These are phyloP conservation scores for Lithocarpus polystachyus DNA, from an alignment of 306 rosid genomes.

Conservation along the genomic window DNA sequence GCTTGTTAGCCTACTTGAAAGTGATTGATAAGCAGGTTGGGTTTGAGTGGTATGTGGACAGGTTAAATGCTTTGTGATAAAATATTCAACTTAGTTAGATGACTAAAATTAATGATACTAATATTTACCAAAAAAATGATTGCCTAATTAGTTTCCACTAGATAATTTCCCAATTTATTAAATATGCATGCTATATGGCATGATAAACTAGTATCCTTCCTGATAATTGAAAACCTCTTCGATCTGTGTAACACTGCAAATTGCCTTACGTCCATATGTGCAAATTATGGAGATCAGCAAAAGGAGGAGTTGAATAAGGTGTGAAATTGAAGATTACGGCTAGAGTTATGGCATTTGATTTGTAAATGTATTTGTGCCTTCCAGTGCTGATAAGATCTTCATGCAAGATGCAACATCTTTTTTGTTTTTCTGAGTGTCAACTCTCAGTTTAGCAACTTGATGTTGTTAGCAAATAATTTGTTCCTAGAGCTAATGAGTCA, in stretches of 20 bases:
- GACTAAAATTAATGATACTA: too few relatives aligned
- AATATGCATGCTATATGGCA: background rate
- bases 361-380: too few relatives aligned
- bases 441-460: too few relatives aligned
- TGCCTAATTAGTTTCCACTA: background rate
- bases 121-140: background rate
- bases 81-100: background rate
- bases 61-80: background rate
- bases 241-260: background rate
- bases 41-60: background rate
- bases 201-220: background rate
- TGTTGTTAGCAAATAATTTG: too few relatives aligned
- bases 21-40: background rate
- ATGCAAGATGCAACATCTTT: too few relatives aligned
- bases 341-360: too few relatives aligned
- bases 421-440: too few relatives aligned
- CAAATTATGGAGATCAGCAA: background rate
- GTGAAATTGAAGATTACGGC: background rate
- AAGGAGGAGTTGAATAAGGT: background rate
- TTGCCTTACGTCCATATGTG: background rate
- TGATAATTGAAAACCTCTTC: background rate
- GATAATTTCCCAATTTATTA: background rate
- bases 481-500: too few relatives aligned
- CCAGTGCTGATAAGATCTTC: too few relatives aligned
- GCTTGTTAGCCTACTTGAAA: background rate